phyloP scores from a whole-genome alignment of 139 green algal genomes.

The Chlamydomonas applanata region DNA sequence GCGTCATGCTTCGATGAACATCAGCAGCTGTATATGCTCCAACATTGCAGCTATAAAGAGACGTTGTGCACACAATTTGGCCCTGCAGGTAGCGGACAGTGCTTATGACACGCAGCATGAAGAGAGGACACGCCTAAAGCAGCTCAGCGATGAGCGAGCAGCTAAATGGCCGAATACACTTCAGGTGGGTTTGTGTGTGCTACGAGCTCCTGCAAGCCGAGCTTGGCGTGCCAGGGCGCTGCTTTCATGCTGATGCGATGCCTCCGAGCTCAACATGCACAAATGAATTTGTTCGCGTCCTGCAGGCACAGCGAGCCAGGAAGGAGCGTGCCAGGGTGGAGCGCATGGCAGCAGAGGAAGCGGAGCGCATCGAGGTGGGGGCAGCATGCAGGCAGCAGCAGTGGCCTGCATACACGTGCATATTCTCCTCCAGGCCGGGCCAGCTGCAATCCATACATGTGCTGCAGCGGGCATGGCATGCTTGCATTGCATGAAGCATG shows the following conservation, averaged over 20 bases:
- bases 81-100: slow-evolving; percentile 25
- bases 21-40: too few species aligned
- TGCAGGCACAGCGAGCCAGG: slow-evolving; percentile 53
- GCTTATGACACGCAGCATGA: slow-evolving; percentile 27
- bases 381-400: background rate
- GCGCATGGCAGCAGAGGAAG: slow-evolving; percentile 54
- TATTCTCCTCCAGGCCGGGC: too few species aligned
- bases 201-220: background rate
- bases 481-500: too few species aligned
- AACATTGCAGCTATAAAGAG: too few species aligned
- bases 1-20: too few species aligned
- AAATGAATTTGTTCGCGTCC: too few species aligned
- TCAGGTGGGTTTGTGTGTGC: slow-evolving; percentile 27
- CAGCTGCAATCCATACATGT: too few species aligned
- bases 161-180: slow-evolving; percentile 71
- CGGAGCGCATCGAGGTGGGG: slow-evolving; percentile 53
- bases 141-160: slow-evolving; percentile 55
- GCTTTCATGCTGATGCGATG: background rate
- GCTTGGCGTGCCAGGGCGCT: background rate
- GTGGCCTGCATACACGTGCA: too few species aligned
- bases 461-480: too few species aligned
- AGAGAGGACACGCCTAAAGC: slow-evolving; percentile 49
- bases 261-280: too few species aligned
- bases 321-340: slow-evolving; percentile 57
- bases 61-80: background rate